A percentile compares a stretch with the other conserved stretches of the same genome.
Conservation (phyloP, 2,329 filamentous ascomycete species). For the Alternaria sp. region DNA sequence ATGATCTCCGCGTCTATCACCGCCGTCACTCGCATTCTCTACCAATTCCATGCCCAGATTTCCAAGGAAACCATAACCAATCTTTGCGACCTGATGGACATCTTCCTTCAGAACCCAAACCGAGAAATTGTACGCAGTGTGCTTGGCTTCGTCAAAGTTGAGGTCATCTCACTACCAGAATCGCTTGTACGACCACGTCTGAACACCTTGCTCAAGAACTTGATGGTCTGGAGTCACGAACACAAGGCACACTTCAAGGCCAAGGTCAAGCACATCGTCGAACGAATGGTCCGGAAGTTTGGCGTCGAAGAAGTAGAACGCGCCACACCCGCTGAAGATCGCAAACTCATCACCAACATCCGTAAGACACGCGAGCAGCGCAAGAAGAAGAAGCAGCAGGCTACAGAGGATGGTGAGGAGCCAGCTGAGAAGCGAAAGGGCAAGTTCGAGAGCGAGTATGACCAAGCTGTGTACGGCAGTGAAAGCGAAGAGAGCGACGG, state of each 20-base stretch:
- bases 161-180: constrained; percentile 83
- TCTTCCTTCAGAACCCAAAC: constrained; percentile 96
- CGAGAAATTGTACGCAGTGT: constrained; percentile 95
- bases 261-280: constrained; percentile 98
- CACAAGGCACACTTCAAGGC: constrained; percentile 97
- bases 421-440: constrained; percentile 57
- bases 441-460: constrained; percentile 90
- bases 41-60: constrained; percentile 82
- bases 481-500: constrained; percentile 65
- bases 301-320: constrained; percentile 82
- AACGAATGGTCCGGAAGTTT: constrained; percentile 91
- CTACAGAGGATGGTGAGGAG: constrained; percentile 64
- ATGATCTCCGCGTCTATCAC: constrained; percentile 99
- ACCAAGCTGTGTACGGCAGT: constrained; percentile 88
- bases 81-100: constrained; percentile 91
- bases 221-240: constrained; percentile 96
- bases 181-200: constrained; percentile 82
- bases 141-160: constrained; percentile 96
- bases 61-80: constrained; percentile 77
- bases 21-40: constrained; percentile 90
- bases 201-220: constrained; percentile 80
- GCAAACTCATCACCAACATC: constrained; percentile 92
- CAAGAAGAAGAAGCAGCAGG: constrained; percentile 85
- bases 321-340: constrained; percentile 83
- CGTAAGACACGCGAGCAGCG: constrained; percentile 91